A percentile compares a stretch with the other conserved stretches of the same genome.
Evolutionary conservation across 1,284 basidiomycete species (phyloP).

Genomic region (Abortiporus biennis): DNA sequence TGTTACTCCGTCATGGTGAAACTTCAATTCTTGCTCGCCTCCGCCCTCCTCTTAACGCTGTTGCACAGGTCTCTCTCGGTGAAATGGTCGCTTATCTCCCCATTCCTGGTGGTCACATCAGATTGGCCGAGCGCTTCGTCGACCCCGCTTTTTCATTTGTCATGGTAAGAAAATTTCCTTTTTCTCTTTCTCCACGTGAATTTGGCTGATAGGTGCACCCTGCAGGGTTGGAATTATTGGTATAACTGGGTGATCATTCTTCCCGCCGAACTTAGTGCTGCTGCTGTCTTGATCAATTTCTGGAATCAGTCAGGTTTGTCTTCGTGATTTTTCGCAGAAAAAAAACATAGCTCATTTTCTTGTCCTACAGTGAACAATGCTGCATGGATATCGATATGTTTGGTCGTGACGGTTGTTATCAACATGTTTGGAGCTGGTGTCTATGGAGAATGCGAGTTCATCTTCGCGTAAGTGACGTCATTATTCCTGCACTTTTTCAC

Average conservation of each 20-base stretch:
- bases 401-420: constrained; percentile 59
- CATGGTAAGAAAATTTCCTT: constrained; percentile 30
- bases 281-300: constrained; percentile 58
- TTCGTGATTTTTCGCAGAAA: background rate
- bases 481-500: background rate
- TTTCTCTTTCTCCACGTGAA: background rate
- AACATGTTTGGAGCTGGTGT: constrained; percentile 56
- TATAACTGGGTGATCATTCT: constrained; percentile 57
- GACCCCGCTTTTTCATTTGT: constrained; percentile 65
- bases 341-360: background rate
- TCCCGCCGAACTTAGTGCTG: constrained; percentile 57
- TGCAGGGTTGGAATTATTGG: constrained; percentile 60
- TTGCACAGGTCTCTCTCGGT: constrained; percentile 36
- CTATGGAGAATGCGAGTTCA: constrained; percentile 53
- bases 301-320: constrained; percentile 35
- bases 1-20: constrained; percentile 43
- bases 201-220: background rate
- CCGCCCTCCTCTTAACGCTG: background rate
- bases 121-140: constrained; percentile 64
- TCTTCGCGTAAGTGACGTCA: constrained; percentile 35
- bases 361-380: constrained; percentile 36
- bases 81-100: constrained; percentile 69
- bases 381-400: constrained; percentile 58
- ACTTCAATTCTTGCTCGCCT: background rate
- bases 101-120: constrained; percentile 67